Evolutionary conservation across 2,329 filamentous ascomycete species (phyloP).

Genomic region (Penicillium glabrum): DNA sequence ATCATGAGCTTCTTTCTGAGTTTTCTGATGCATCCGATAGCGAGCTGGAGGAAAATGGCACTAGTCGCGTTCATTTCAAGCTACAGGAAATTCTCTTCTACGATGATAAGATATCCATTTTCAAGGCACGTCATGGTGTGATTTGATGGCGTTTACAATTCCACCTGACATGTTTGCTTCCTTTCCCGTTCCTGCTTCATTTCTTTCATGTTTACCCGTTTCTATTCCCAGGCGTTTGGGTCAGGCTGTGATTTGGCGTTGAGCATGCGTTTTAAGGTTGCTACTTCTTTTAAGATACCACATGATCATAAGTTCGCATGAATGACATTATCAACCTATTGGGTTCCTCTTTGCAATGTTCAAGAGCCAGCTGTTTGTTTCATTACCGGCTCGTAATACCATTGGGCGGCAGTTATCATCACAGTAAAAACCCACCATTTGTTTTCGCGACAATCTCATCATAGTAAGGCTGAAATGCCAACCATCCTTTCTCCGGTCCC

Average conservation of each 20-base stretch:
- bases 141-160: constrained; percentile 27
- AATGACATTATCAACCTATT: background rate
- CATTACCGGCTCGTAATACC: background rate
- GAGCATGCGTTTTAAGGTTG: background rate
- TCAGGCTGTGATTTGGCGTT: background rate
- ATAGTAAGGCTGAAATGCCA: constrained; percentile 13
- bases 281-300: background rate
- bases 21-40: constrained; percentile 14
- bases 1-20: background rate
- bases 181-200: background rate
- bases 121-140: constrained; percentile 68
- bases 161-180: background rate
- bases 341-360: background rate
- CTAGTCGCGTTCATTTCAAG: constrained; percentile 23
- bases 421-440: background rate
- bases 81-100: constrained; percentile 80
- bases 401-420: background rate
- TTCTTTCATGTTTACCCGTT: background rate
- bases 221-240: background rate
- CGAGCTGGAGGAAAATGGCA: background rate
- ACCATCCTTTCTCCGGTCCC: constrained; percentile 6
- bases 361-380: background rate
- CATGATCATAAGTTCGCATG: background rate
- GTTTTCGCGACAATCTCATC: constrained; percentile 9
- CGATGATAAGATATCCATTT: constrained; percentile 79